A percentile compares a stretch with the other conserved stretches of the same genome.
These are phyloP conservation scores for Coniochaeta prunicola DNA, from an alignment of 2,329 filamentous ascomycete species.

Conservation along the genomic window DNA sequence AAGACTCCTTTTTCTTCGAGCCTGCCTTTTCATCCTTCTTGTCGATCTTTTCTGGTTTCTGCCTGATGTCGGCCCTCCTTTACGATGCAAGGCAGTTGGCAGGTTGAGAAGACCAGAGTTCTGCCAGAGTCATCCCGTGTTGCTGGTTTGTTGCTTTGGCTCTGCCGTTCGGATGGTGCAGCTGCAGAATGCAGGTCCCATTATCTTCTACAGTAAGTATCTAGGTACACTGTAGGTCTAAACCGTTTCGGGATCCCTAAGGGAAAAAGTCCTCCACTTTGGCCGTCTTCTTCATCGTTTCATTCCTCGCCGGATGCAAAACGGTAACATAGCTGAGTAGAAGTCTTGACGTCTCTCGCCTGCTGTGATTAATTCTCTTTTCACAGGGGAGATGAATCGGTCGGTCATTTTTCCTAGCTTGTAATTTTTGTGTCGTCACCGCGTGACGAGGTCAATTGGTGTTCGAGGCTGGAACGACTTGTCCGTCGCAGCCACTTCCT, in stretches of 20 bases:
- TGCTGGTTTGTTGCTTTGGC: background rate
- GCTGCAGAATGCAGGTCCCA: slow-evolving; percentile 1
- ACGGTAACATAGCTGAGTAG: background rate
- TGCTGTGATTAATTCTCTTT: background rate
- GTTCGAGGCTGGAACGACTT: background rate
- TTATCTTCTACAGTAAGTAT: too few relatives aligned
- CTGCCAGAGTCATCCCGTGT: background rate
- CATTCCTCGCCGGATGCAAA: background rate
- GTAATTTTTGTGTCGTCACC: background rate
- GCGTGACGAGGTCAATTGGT: background rate
- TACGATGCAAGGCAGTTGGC: background rate
- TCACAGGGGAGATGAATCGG: too few relatives aligned
- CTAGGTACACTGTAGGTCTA: too few relatives aligned
- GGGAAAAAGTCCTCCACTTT: background rate
- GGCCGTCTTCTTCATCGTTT: background rate
- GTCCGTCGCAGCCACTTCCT: background rate
- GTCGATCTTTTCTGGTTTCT: background rate
- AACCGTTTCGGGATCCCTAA: background rate
- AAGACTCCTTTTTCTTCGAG: background rate
- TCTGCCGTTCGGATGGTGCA: background rate
- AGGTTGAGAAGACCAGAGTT: background rate
- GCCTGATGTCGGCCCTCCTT: background rate
- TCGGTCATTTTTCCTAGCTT: background rate
- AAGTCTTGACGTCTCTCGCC: background rate
- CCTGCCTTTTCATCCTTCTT: background rate